phyloP scores from a whole-genome alignment of 768 basidiomycete genomes.

The Tricholoma sp. region DNA sequence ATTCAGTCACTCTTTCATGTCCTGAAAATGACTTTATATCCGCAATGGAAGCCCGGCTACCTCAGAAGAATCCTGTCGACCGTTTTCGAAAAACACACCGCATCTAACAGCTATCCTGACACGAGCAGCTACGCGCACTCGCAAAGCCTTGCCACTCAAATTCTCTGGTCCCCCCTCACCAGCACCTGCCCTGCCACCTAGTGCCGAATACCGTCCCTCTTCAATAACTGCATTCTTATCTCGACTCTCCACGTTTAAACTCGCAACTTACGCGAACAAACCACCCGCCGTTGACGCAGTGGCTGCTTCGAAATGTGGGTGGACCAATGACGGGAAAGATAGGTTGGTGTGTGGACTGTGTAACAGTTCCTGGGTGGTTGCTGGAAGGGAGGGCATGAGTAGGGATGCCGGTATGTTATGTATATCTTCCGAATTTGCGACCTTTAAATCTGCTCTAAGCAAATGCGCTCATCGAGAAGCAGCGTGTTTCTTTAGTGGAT shows the following conservation, averaged over 20 bases:
- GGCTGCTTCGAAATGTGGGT: slow-evolving; percentile 77
- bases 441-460: slow-evolving; percentile 33
- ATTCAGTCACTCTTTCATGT: neutral
- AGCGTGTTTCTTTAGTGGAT: slow-evolving; percentile 56
- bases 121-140: slow-evolving; percentile 55
- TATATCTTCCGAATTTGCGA: neutral
- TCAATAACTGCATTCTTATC: slow-evolving; percentile 68
- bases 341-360: slow-evolving; percentile 72
- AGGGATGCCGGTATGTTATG: slow-evolving; percentile 66
- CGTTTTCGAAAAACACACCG: slow-evolving; percentile 56
- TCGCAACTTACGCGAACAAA: slow-evolving; percentile 78
- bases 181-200: slow-evolving; percentile 26
- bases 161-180: slow-evolving; percentile 28
- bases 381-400: slow-evolving; percentile 61
- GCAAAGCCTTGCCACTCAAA: slow-evolving; percentile 44
- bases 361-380: slow-evolving; percentile 68
- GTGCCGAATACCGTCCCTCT: slow-evolving; percentile 72
- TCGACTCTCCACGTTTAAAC: slow-evolving; percentile 72
- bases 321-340: slow-evolving; percentile 81
- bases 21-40: slow-evolving; percentile 4
- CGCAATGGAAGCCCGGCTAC: slow-evolving; percentile 3
- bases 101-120: slow-evolving; percentile 66
- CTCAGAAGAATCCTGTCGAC: slow-evolving; percentile 7
- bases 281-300: slow-evolving; percentile 70
- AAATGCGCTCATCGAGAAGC: slow-evolving; percentile 68